Evolutionary conservation across 805 yeast species (phyloP), one percentile per base, ranked within the genome.

Genomic region (Metschnikowia corniflorae): DNA sequence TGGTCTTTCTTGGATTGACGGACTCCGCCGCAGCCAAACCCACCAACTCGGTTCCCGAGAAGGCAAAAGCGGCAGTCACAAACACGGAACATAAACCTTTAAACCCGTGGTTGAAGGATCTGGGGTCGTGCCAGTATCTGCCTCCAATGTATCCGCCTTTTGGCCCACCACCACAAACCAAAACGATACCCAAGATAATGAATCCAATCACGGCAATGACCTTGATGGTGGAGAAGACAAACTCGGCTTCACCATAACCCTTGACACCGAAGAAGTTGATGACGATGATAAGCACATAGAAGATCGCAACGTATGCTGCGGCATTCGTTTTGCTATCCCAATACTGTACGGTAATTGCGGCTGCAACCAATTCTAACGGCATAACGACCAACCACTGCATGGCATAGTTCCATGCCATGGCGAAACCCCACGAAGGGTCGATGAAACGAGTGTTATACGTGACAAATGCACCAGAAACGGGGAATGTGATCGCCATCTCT

Each of bases 201-300:
- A 78, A 80, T 5, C 82, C 84, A 27, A 69, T 37, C 34, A 80
- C 71, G 57, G 82, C 78, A 14, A 68, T 31, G n/a, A 78, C 73
- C 55, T 80, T 80, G 38, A 73, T 61, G 15, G 65, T 31, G 35
- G 80, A 74, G 49, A 80, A 71, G 29, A 75, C 52, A 47, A 74
- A 78, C 57, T 80, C 86, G 22, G 79, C 78, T 58, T 80, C 86
- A 58, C 85, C 86, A 50, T 78, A 80, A 40, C 84, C 84, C 48
- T 63, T 68, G 24, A 78, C 80, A 48, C 86, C 85, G 37, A 77
- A 72, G 37, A 79, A 58, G 55, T 80, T 79, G 42, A 79, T 73
- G 26, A 58, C 41, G 21, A 75, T 54, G 42, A 80, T 70, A 20
- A 75, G 50, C 4, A 63, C 65, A 50, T 69, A 80, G 48, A 80